Base-by-base conservation (phyloP, 352 stramenopile species). In the Elongisporangium undulatum region DNA sequence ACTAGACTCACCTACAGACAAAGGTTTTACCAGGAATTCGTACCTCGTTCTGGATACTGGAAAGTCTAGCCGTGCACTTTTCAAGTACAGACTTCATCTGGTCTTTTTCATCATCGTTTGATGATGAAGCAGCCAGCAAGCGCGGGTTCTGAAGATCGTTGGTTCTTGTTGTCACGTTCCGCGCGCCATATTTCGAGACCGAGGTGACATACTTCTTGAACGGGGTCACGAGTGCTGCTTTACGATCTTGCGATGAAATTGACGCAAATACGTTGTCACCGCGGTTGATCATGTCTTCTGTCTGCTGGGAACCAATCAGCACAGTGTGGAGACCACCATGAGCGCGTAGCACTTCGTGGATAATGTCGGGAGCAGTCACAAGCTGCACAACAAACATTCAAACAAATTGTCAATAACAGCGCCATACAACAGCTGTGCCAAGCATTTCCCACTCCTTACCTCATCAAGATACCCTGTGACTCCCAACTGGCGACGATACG, bases 201-300 rank as follows among this genome's bases (percentile, higher is more conserved):
- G 83, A 87, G 4, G 82, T 89, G 16, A 94, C 80, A 48, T 95
- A 95, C 75, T 92, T 93, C 60, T 95, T 94, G 63, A 66, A 89
- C 4, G 87, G 87, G 10, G 85, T 95, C 20, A 94, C 75, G 19
- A 95, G 90, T 8, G 82, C 82, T 23, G 80, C 74, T 29, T 86
- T 86, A n/a, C 82, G 68, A 52, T 92, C 80, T 10, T 68, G 58
- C 0, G 70, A 69, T 1, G 81, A 68, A 21, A 95, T 71, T 5
- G 69, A 61, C 5, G 58, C 48, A 51, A 95, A 95, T 21, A 95
- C 77, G 38, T 91, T 66, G 7, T 62, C 71, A 15, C 83, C 82
- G 26, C 59, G 63, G 49, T 94, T 93, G 53, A 95, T 88, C 29
- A 92, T 69, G 17, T 90, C 71, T 64, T 95, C 87, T 0, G 87